phyloP scores from a whole-genome alignment of 345 rosid species.

The Viola odorata region DNA sequence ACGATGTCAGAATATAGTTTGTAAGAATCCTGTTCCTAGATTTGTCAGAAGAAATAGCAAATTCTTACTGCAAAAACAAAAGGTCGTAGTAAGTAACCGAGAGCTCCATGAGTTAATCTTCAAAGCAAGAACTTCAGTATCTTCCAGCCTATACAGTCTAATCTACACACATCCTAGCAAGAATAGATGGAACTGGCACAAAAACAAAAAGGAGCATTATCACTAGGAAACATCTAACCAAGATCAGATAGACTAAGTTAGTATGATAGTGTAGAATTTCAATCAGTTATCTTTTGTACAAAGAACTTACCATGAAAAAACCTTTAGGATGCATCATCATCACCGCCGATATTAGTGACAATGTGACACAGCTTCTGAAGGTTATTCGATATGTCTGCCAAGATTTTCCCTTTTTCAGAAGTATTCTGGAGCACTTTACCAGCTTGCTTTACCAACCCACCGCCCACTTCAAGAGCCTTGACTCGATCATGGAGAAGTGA shows the following conservation, averaged over 20 bases:
- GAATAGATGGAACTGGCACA: conserved; percentile 1
- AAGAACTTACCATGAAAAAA: conserved; percentile 9
- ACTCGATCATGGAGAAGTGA: conserved; percentile 31
- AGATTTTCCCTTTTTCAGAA: conserved; percentile 30
- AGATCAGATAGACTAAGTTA: too few species aligned
- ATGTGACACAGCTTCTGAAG: conserved; percentile 37
- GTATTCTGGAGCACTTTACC: conserved; percentile 20
- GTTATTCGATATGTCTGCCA: conserved; percentile 37
- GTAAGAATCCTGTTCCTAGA: too few species aligned
- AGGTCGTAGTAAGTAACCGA: neutral
- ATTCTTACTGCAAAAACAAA: conserved; percentile 6
- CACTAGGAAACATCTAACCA: too few species aligned
- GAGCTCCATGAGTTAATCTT: conserved; percentile 1
- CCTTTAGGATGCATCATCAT: conserved; percentile 6
- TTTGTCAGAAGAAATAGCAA: neutral
- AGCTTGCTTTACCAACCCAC: conserved; percentile 26
- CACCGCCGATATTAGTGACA: conserved; percentile 24
- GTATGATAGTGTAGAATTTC: too few species aligned
- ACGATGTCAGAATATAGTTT: too few species aligned
- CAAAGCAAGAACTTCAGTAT: neutral
- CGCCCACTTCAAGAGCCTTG: conserved; percentile 40
- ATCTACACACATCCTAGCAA: conserved; percentile 16
- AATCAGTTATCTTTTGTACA: neutral
- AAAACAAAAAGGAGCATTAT: neutral
- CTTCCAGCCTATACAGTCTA: neutral